Percentiles rank a stretch among this genome's conserved stretches.
Conservation (phyloP, 2,329 filamentous ascomycete species). For the Xylaria sp. region DNA sequence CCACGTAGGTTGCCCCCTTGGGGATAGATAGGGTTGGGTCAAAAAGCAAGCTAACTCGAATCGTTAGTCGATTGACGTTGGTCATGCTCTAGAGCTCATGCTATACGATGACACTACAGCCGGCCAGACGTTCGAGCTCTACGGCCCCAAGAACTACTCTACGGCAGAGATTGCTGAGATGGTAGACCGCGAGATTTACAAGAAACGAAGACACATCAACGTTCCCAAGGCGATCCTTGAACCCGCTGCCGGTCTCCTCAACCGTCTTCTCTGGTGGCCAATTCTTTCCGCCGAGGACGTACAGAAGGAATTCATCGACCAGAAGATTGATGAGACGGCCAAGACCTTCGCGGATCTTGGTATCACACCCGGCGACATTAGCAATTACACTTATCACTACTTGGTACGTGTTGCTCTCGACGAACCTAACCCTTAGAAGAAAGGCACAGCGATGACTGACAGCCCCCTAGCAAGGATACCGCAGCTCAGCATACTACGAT, state of each 20-base stretch:
- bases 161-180: conserved; percentile 86
- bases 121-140: conserved; percentile 92
- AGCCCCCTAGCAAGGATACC: conserved; percentile 79
- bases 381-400: conserved; percentile 91
- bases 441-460: conserved; percentile 38
- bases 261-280: conserved; percentile 90
- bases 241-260: conserved; percentile 77
- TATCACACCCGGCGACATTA: conserved; percentile 88
- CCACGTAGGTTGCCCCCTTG: conserved; percentile 70
- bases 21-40: conserved; percentile 3
- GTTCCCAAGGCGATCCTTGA: conserved; percentile 84
- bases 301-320: conserved; percentile 92
- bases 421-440: neutral
- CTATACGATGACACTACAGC: conserved; percentile 90
- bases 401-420: conserved; percentile 70
- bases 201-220: conserved; percentile 90
- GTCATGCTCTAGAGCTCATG: conserved; percentile 88
- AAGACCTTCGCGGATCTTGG: conserved; percentile 96
- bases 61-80: conserved; percentile 84
- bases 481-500: conserved; percentile 89
- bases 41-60: conserved; percentile 22
- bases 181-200: conserved; percentile 92
- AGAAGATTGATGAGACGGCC: conserved; percentile 86
- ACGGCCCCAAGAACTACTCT: conserved; percentile 92
- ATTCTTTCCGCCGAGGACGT: conserved; percentile 85